A percentile compares a stretch with the other conserved stretches of the same genome.
Conservation (phyloP, 306 rosid species). For the Prunus kanzakura region DNA sequence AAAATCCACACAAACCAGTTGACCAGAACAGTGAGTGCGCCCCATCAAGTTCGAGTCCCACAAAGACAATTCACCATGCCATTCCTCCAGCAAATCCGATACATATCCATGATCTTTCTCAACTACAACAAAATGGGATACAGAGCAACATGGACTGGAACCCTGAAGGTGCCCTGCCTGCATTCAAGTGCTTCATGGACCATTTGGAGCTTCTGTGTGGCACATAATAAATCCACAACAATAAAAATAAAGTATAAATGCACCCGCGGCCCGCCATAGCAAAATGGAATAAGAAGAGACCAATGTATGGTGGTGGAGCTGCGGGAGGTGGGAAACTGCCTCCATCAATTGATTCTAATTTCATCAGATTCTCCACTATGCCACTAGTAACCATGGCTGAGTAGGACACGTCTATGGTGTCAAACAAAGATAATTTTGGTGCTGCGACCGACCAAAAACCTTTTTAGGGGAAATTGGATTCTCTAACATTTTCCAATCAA, state of each 20-base stretch:
- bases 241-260: not conserved
- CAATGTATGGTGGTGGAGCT: not conserved
- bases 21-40: no score
- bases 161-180: not conserved
- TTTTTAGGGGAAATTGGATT: not conserved
- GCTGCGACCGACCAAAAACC: not conserved
- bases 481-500: not conserved
- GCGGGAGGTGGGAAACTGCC: not conserved
- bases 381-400: not conserved
- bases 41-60: no score
- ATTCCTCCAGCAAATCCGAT: not conserved
- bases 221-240: not conserved
- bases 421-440: not conserved
- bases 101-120: no score
- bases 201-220: not conserved
- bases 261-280: not conserved
- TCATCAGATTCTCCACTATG: conserved; percentile 2
- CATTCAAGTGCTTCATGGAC: not conserved
- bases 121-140: not conserved
- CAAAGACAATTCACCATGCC: not conserved
- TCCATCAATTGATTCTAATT: not conserved
- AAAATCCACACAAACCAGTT: no score
- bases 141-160: not conserved
- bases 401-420: not conserved
- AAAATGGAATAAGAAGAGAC: not conserved